phyloP scores from a whole-genome alignment of 352 stramenopile species.

The Phytopythium chamaehyphon region DNA sequence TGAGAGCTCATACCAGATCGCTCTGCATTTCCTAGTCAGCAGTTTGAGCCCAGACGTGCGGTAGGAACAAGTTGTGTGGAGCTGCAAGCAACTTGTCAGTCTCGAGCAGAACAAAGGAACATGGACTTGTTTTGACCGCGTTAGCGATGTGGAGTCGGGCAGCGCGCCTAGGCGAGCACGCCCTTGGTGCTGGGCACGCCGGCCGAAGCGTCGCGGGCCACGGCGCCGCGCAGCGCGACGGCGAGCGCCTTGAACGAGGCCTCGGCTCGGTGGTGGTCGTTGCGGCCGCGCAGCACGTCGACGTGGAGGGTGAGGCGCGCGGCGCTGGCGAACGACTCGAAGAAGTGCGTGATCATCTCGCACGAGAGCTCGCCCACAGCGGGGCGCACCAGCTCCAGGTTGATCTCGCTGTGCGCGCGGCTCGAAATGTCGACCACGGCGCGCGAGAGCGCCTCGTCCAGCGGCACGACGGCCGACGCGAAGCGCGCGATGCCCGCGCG shows the following conservation, averaged over 20 bases:
- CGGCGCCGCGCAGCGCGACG: conserved; percentile 77
- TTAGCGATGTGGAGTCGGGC: not conserved
- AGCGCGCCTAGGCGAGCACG: conserved; percentile 58
- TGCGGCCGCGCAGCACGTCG: conserved; percentile 87
- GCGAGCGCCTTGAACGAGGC: conserved; percentile 91
- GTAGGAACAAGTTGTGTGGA: too few species aligned
- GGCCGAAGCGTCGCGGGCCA: conserved; percentile 73
- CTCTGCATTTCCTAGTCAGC: too few species aligned
- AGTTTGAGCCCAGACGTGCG: too few species aligned
- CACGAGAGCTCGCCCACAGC: conserved; percentile 86
- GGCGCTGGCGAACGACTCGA: conserved; percentile 92
- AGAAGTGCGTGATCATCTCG: conserved; percentile 95
- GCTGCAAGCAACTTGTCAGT: too few species aligned
- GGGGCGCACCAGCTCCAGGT: conserved; percentile 82
- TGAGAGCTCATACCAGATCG: too few species aligned
- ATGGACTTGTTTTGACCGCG: too few species aligned
- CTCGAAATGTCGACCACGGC: conserved; percentile 95
- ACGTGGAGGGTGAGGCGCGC: conserved; percentile 92
- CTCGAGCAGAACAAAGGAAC: too few species aligned
- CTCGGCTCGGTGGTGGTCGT: conserved; percentile 92
- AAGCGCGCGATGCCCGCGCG: conserved; percentile 87
- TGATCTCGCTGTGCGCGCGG: conserved; percentile 88
- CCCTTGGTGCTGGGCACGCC: conserved; percentile 92
- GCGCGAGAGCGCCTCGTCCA: conserved; percentile 89
- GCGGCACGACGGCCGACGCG: conserved; percentile 81